Percentiles rank a stretch among this genome's conserved stretches.
Conservation (phyloP, 2,329 filamentous ascomycete genomes). For the Alternaria ventricosa region DNA sequence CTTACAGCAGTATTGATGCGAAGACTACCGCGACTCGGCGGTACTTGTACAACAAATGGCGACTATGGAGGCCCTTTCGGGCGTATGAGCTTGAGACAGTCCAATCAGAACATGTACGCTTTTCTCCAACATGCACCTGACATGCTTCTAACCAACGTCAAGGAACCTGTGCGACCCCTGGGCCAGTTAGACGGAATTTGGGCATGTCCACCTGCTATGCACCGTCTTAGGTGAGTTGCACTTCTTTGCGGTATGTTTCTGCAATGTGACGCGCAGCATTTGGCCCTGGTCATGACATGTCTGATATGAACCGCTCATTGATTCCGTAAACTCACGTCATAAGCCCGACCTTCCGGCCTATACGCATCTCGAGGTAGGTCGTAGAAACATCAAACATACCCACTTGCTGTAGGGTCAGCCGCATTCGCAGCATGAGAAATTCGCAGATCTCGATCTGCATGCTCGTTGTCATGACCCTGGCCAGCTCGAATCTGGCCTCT, state of each 20-base stretch:
- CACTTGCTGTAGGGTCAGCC: not conserved
- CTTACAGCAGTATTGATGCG: slow-evolving; percentile 42
- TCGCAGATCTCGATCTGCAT: not conserved
- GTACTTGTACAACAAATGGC: slow-evolving; percentile 35
- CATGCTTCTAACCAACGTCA: slow-evolving; percentile 40
- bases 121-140: slow-evolving; percentile 37
- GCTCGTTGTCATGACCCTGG: not conserved
- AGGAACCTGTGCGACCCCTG: slow-evolving; percentile 28
- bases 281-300: not conserved
- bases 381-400: not conserved
- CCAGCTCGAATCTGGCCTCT: not conserved
- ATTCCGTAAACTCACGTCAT: not conserved
- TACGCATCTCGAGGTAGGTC: not conserved
- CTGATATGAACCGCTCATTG: not conserved
- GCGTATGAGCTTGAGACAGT: slow-evolving; percentile 31
- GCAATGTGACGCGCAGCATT: not conserved
- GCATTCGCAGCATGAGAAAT: no score
- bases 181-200: no score
- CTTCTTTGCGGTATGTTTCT: not conserved
- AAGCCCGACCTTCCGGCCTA: not conserved
- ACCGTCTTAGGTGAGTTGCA: slow-evolving; percentile 4
- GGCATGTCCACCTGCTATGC: not conserved
- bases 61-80: slow-evolving; percentile 14
- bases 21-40: slow-evolving; percentile 24
- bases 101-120: slow-evolving; percentile 44